Percentiles rank a stretch among this genome's conserved stretches.
Conservation (phyloP, 2,329 filamentous ascomycete genomes). For the Teratosphaeria epicoccoides region DNA sequence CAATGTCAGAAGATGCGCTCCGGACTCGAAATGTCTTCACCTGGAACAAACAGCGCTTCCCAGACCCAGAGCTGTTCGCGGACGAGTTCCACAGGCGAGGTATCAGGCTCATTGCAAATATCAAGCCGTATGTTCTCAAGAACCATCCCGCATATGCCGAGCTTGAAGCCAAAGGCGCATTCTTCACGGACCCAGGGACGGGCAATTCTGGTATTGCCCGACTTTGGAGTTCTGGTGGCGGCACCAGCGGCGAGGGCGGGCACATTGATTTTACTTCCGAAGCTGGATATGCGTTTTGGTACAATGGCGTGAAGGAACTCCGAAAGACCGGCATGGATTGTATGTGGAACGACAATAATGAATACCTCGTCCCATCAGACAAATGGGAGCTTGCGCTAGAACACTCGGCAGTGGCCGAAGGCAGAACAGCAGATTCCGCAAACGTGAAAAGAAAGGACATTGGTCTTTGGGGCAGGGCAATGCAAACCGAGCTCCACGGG, state of each 20-base stretch:
- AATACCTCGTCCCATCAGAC: constrained; percentile 58
- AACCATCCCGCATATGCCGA: constrained; percentile 57
- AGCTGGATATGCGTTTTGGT: constrained; percentile 61
- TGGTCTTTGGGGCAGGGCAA: constrained; percentile 57
- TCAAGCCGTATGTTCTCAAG: constrained; percentile 60
- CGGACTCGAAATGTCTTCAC: constrained; percentile 62
- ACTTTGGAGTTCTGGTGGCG: constrained; percentile 63
- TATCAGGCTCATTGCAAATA: constrained; percentile 58
- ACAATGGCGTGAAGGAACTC: constrained; percentile 52
- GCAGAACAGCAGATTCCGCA: constrained; percentile 3
- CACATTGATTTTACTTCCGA: constrained; percentile 64
- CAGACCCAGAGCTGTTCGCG: constrained; percentile 55
- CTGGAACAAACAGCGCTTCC: constrained; percentile 62
- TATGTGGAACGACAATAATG: constrained; percentile 74
- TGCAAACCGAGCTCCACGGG: constrained; percentile 62
- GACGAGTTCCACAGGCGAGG: constrained; percentile 52
- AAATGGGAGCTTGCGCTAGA: constrained; percentile 54
- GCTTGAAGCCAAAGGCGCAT: constrained; percentile 46
- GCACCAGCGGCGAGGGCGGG: constrained; percentile 57
- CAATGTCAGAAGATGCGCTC: constrained; percentile 54
- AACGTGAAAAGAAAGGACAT: constrained; percentile 38
- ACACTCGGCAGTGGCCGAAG: constrained; percentile 25
- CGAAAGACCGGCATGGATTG: constrained; percentile 56
- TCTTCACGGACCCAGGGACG: constrained; percentile 51
- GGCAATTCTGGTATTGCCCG: constrained; percentile 45